Base-by-base conservation (phyloP, 2,329 filamentous ascomycete genomes). In the Nemania diffusa region DNA sequence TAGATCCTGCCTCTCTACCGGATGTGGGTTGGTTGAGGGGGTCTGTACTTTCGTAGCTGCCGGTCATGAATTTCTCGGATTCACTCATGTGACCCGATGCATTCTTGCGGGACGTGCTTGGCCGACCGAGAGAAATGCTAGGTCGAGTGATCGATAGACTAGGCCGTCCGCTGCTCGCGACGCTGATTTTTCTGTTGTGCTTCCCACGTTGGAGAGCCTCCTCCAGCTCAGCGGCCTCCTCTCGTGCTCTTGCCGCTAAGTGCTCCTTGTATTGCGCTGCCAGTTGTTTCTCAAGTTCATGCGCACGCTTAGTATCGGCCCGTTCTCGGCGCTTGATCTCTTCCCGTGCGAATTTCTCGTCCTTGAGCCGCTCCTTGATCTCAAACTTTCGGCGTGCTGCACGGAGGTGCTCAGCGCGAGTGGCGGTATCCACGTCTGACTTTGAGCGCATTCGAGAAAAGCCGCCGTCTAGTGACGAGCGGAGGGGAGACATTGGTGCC, bases 381-480 rank as follows among this genome's bases (percentile, higher is more conserved):
- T 89, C 84, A 69, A 90, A 90, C 73, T 87, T 88, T 72, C 86
- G 86, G 60, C 88, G 87, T 3, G 87, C 88, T 73, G 86, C 84
- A 51, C 86, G 84, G 37, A 91, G 85, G 48, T 87, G 85, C 68
- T 89, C 87, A 57, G 84, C 80, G 29, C 86, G 85, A 0, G 82
- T 81, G 13, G 80, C 82, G 5, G 85, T 83, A 73, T 89, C 86
- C 17, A 89, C 79, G 69, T 90, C 88, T 46, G 87, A 88, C 68
- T 86, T 85, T 56, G 85, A 86, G 69, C 88, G 87, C 5, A 90
- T 78, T 57, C 88, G 87, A 3, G 78, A 78, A 70, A 90, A 89
- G 26, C 83, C 83, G 65, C 81, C 79, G 65, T 91, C 88, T 55
- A 90, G 81, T 0, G 88, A 90, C 63, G 80, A 83, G 59, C 88